These are phyloP conservation scores for Diaporthe capsici DNA, from an alignment of 2,329 filamentous ascomycete genomes.

Conservation along the genomic window DNA sequence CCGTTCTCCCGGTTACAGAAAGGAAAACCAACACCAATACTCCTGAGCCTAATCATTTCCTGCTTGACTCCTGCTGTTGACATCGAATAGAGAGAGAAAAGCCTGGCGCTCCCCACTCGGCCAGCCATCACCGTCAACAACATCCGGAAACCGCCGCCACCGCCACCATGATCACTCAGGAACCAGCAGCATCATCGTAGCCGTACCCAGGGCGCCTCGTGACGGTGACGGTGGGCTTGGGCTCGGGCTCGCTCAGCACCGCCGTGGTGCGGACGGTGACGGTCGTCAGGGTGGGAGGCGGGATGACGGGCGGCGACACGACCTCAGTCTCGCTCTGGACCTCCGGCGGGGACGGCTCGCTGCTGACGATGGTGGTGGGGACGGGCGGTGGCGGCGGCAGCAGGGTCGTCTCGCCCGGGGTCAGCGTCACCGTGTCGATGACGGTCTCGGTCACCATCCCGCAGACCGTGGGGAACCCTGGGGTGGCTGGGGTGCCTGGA, in stretches of 20 bases:
- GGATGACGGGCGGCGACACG: background rate
- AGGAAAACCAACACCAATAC: background rate
- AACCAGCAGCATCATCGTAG: background rate
- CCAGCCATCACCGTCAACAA: background rate
- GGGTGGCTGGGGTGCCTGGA: background rate
- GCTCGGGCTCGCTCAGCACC: background rate
- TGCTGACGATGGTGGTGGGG: background rate
- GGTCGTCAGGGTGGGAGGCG: background rate
- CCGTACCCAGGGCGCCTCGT: conserved; percentile 6
- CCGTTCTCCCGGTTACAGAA: background rate
- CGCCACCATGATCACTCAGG: background rate
- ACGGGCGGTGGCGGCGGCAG: background rate
- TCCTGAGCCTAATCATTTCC: background rate
- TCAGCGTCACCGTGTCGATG: conserved; percentile 19
- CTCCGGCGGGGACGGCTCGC: background rate
- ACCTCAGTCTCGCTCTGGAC: background rate
- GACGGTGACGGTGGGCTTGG: background rate
- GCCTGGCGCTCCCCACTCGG: no score
- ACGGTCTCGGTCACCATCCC: conserved; percentile 4
- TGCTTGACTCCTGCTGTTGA: background rate
- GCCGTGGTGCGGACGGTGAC: conserved; percentile 9
- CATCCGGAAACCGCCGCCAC: background rate
- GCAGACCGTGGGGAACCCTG: background rate
- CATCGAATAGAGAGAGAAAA: background rate
- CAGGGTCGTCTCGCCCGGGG: background rate